Conservation (phyloP, 352 stramenopile species). For the Phytophthora pistaciae region DNA sequence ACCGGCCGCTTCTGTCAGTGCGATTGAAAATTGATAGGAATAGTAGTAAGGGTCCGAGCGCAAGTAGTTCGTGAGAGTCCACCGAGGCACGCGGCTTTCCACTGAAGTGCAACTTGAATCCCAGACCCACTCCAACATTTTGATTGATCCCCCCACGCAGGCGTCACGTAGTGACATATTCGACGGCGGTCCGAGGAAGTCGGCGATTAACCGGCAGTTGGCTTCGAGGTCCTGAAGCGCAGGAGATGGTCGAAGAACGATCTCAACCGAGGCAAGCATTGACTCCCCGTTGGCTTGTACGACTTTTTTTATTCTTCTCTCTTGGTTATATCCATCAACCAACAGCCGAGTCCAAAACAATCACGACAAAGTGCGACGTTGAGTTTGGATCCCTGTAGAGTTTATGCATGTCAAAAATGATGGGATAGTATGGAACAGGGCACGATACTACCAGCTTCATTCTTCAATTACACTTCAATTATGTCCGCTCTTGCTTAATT, state of each 20-base stretch:
- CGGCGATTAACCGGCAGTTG: background rate
- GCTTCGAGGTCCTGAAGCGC: background rate
- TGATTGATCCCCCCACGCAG: background rate
- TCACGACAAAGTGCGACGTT: background rate
- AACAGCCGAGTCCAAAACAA: no score
- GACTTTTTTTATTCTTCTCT: background rate
- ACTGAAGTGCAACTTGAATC: background rate
- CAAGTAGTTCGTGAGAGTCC: background rate
- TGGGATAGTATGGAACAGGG: no score
- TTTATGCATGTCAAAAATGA: no score
- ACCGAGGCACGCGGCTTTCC: background rate
- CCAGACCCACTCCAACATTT: background rate
- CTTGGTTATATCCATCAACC: background rate
- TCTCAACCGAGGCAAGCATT: background rate
- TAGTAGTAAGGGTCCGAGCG: background rate
- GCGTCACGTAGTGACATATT: background rate
- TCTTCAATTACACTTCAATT: background rate
- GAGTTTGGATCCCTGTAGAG: background rate
- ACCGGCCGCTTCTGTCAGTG: background rate
- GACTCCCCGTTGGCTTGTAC: no score
- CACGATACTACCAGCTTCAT: background rate
- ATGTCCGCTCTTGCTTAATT: background rate
- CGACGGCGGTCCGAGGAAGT: background rate
- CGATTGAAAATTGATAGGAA: background rate
- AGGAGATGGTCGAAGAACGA: background rate